These are phyloP conservation scores for Brasilioporus rufonigricans DNA, from an alignment of 768 basidiomycete species.

Conservation along the genomic window DNA sequence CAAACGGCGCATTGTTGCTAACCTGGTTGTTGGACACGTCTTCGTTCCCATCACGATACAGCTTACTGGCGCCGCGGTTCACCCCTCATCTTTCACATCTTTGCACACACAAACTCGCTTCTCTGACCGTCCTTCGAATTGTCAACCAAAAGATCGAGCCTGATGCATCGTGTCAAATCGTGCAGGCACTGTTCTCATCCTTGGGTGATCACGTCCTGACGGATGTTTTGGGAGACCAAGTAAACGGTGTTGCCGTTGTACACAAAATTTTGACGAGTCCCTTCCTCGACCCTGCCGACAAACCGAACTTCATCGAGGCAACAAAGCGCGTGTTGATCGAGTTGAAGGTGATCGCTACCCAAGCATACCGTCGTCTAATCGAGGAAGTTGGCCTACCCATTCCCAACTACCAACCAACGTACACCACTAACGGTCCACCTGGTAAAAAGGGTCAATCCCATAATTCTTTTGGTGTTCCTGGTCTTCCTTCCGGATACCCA, in stretches of 20 bases:
- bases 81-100: conserved; percentile 95
- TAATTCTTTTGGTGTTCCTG: conserved; percentile 63
- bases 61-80: conserved; percentile 91
- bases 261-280: conserved; percentile 90
- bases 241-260: conserved; percentile 90
- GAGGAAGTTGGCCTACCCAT: conserved; percentile 94
- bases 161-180: conserved; percentile 80
- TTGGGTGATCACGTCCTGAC: conserved; percentile 87
- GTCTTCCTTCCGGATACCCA: conserved; percentile 76
- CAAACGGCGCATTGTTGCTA: conserved; percentile 91
- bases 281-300: conserved; percentile 72
- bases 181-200: conserved; percentile 89
- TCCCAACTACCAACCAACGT: conserved; percentile 82
- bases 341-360: conserved; percentile 90
- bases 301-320: conserved; percentile 72
- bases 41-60: conserved; percentile 93
- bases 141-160: conserved; percentile 96
- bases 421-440: conserved; percentile 57
- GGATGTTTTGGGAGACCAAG: conserved; percentile 94
- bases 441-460: conserved; percentile 57
- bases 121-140: conserved; percentile 90
- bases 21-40: conserved; percentile 98
- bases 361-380: conserved; percentile 89
- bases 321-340: conserved; percentile 89
- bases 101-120: conserved; percentile 97